These are phyloP conservation scores for Articulospora tetracladia DNA, from an alignment of 495 filamentous ascomycete species.

Conservation along the genomic window DNA sequence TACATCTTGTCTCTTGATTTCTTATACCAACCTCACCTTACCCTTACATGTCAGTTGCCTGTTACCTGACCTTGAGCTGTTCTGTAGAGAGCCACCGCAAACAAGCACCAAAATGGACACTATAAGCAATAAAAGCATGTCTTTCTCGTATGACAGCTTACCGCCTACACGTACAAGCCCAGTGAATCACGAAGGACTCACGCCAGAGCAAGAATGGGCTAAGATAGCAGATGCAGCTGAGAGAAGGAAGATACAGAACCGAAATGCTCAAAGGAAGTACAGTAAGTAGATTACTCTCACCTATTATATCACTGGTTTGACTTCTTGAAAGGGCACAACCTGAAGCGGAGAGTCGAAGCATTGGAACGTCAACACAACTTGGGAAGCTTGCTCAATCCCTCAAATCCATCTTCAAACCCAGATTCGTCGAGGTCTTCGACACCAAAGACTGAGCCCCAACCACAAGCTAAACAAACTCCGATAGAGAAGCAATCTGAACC, in stretches of 20 bases:
- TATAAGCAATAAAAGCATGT: neutral
- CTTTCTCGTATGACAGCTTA: neutral
- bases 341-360: neutral
- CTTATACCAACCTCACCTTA: too few species aligned
- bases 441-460: neutral
- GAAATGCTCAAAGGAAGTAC: conserved; percentile 35
- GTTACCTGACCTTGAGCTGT: too few species aligned
- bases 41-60: too few species aligned
- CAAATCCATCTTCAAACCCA: neutral
- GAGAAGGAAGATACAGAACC: conserved; percentile 36
- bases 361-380: neutral
- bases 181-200: neutral
- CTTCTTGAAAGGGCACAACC: neutral
- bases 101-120: too few species aligned
- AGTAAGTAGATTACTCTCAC: conserved; percentile 19
- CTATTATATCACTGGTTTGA: neutral
- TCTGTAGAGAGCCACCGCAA: too few species aligned
- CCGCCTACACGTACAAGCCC: neutral
- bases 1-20: too few species aligned
- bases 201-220: conserved; percentile 14
- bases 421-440: neutral
- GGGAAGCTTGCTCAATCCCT: neutral
- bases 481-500: neutral
- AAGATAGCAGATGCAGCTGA: conserved; percentile 34
- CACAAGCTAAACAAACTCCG: neutral